Base-by-base conservation (phyloP, 1,284 basidiomycete species). In the Earliella scabrosa region DNA sequence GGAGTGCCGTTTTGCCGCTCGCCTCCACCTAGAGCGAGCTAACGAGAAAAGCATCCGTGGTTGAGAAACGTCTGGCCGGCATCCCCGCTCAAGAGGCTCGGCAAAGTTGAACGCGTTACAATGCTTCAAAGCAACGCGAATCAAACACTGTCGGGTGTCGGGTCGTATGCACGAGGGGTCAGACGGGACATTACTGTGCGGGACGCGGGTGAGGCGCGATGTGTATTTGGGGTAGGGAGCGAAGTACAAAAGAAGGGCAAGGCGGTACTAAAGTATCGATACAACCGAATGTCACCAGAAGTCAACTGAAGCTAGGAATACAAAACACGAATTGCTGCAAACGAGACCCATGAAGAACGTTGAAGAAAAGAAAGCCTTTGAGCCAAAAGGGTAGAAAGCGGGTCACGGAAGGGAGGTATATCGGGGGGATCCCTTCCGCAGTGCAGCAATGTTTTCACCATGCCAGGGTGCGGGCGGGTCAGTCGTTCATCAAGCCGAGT, bases 311-410 rank as follows among this genome's bases (percentile, higher is more conserved):
- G 32, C 40, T 27, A 45, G 44, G 16, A 54, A 41, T 51, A 31
- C 29, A 31, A 31, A 31, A 60, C 59, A 49, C 49, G 48, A 38
- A 38, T 60, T 60, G 59, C 59, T 57, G 55, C 59, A 36, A 54
- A 53, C 41, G 45, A 38, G 40, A 48, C 52, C 50, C 49, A 45
- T n/a, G 32, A 34, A 47, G 46, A 50, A 50, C 20, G 9, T 49
- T 24, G 44, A 44, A 38, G 39, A 6, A 6, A 13, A 13, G 6
- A 13, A 7, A 31, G 13, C 29, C 29, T 16, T 4, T 47, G 40
- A 49, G 20, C n/a, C 14, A 31, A 23, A 26, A 31, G 23, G 26
- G 35, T 41, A 32, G 31, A 29, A 45, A 32, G 39, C 38, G 48
- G 27, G 41, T 29, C 21, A 39, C 45, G 56, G 54, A 54, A n/a